These are phyloP conservation scores for Tuber calosporum DNA, from an alignment of 495 filamentous ascomycete genomes.

Conservation along the genomic window DNA sequence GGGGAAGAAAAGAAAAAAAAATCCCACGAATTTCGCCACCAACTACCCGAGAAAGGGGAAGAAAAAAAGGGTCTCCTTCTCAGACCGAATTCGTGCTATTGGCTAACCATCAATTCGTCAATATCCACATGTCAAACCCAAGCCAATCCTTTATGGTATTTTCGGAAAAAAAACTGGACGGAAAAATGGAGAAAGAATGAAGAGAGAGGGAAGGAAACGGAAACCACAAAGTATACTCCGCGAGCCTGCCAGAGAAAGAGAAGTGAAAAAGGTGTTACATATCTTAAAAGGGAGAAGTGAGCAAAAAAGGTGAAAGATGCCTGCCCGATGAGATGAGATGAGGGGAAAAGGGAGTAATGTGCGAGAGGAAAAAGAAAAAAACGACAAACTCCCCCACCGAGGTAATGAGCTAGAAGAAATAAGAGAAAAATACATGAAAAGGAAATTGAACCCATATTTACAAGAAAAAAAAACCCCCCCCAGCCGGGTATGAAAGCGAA, in stretches of 20 bases:
- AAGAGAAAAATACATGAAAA: neutral
- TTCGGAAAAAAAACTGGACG: neutral
- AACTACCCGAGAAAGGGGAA: neutral
- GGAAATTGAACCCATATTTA: neutral
- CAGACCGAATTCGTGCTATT: neutral
- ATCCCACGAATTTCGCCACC: neutral
- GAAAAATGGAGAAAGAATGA: neutral
- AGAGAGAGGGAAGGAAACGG: neutral
- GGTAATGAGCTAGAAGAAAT: neutral
- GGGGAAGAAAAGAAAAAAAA: neutral
- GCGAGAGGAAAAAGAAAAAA: neutral
- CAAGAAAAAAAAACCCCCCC: neutral
- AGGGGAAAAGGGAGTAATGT: neutral
- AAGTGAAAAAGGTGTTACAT: neutral
- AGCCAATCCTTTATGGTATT: constrained; percentile 1
- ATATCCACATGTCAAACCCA: constrained; percentile 2
- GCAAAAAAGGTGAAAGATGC: neutral
- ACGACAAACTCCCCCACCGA: constrained; percentile 1
- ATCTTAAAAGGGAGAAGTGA: neutral
- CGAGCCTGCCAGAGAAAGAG: neutral
- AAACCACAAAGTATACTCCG: neutral
- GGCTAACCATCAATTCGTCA: neutral
- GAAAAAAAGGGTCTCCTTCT: neutral
- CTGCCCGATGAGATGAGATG: neutral
- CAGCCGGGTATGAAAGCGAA: neutral